Evolutionary conservation across 2,329 filamentous ascomycete species (phyloP), one percentile per base, ranked within the genome.

Genomic region (Colletotrichum sp.): DNA sequence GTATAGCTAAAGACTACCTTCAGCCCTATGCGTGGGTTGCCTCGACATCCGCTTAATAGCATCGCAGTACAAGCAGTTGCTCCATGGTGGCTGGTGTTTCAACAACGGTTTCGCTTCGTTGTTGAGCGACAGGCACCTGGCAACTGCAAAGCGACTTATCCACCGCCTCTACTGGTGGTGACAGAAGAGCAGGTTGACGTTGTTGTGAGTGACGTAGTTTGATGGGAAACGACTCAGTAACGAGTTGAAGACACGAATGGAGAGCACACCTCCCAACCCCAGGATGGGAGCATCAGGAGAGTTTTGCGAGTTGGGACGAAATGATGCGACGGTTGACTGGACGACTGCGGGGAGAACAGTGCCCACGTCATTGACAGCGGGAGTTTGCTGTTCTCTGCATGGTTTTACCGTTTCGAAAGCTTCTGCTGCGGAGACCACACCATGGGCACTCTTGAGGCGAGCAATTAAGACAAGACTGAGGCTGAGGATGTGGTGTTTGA

Each of bases 361-460:
- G 28, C 52, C 25, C 30, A 56, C 64, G 70, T 65, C 34, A 66
- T 30, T 76, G 70, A 74, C 74, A 76, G 74, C 74, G 70, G 70
- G 74, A 76, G 73, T 74, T 66, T 76, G 74, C 64, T 69, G 65
- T 73, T 68, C 27, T 65, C 52, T 69, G 58, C 64, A 76, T 61
- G 70, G 74, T 16, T 76, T 48, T 39, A 16, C 48, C 52, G 67
- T 64, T 60, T 66, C 27, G 15, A 56, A 36, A 48, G 18, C 32
- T 61, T 39, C 61, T 64, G 48, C 34, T 34, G 67, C 58, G 61
- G 27, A 55, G 39, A 16, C 10, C 34, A 36, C 6, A 30, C 15
- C 6, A 13, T 34, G 36, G 30, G 27, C 48, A 39, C 8, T 30
- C 16, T 34, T 55, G 64, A 39, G 22, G 36, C 55, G 52, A 22